A percentile compares a stretch with the other conserved stretches of the same genome.
phyloP scores from a whole-genome alignment of 2,329 filamentous ascomycete genomes.

The Stagonosporopsis cucurbitacearum region DNA sequence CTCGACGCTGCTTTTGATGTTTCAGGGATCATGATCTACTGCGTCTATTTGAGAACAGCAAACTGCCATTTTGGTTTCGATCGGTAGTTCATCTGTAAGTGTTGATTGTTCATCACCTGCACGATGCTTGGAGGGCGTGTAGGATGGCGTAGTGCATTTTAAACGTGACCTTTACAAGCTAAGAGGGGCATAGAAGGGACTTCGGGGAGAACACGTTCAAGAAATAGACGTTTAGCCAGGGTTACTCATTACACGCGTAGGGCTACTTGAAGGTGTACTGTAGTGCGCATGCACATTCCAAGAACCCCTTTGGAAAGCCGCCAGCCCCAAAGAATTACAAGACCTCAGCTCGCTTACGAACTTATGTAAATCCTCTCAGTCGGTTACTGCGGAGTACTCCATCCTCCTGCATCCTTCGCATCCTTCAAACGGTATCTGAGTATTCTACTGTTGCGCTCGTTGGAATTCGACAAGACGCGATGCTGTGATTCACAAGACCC shows the following conservation, averaged over 20 bases:
- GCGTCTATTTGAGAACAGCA: neutral
- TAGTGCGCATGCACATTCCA: constrained; percentile 13
- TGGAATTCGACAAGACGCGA: constrained; percentile 1
- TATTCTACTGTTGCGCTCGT: neutral
- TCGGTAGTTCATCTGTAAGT: neutral
- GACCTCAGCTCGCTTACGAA: constrained; percentile 13
- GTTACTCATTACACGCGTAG: constrained; percentile 3
- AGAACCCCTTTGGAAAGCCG: constrained; percentile 1
- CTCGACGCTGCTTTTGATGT: constrained; percentile 15
- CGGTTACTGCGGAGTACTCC: neutral
- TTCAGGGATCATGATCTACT: constrained; percentile 9
- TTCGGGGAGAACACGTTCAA: constrained; percentile 2
- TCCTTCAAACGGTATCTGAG: constrained; percentile 13
- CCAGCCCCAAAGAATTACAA: constrained; percentile 17
- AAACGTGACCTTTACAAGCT: neutral
- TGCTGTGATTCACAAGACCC: neutral
- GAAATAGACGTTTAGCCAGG: neutral
- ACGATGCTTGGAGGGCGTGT: neutral
- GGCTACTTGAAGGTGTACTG: constrained; percentile 12
- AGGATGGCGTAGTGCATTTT: neutral
- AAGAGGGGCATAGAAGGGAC: neutral
- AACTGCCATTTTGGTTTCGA: neutral
- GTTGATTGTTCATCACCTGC: neutral
- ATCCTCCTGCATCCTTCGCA: constrained; percentile 7
- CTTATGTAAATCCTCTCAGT: constrained; percentile 8